Evolutionary conservation across 176 grass and related monocot genomes (phyloP).

Genomic region (Metroxylon sagu): DNA sequence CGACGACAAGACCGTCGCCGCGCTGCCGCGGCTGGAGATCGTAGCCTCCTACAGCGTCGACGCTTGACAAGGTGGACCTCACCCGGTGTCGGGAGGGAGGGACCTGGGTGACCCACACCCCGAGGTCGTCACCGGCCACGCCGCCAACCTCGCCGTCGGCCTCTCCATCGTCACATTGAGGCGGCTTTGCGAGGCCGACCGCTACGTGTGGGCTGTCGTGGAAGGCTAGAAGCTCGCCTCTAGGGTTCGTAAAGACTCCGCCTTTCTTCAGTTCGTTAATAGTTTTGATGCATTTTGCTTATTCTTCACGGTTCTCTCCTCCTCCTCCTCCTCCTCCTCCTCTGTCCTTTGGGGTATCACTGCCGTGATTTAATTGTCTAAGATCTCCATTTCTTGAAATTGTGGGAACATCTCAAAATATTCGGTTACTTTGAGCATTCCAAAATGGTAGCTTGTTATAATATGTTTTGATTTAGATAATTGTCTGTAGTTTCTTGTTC

Average conservation of each 20-base stretch:
- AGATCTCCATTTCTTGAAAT: no score
- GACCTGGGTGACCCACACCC: slow-evolving; percentile 73
- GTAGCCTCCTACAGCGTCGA: slow-evolving; percentile 71
- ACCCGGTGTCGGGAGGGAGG: slow-evolving; percentile 51
- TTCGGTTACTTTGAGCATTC: no score
- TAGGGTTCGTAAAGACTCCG: slow-evolving; percentile 28
- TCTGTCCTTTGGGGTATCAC: no score
- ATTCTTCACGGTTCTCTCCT: no score
- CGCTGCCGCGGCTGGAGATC: slow-evolving; percentile 64
- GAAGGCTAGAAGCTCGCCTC: slow-evolving; percentile 40
- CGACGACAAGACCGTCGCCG: slow-evolving; percentile 52
- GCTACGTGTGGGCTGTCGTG: slow-evolving; percentile 47
- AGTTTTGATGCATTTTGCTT: no score
- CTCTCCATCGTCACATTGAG: slow-evolving; percentile 59
- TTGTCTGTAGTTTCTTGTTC: no score
- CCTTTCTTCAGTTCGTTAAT: no score
- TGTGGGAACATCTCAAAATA: no score
- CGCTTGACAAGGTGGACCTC: slow-evolving; percentile 69
- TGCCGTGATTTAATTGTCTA: no score
- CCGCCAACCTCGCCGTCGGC: slow-evolving; percentile 67
- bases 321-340: no score
- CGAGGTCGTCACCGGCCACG: slow-evolving; percentile 91
- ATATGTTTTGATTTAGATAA: no score
- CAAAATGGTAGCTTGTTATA: no score
- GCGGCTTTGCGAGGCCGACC: slow-evolving; percentile 47